Conservation (phyloP, 768 basidiomycete species). For the Gymnopilus dilepis region DNA sequence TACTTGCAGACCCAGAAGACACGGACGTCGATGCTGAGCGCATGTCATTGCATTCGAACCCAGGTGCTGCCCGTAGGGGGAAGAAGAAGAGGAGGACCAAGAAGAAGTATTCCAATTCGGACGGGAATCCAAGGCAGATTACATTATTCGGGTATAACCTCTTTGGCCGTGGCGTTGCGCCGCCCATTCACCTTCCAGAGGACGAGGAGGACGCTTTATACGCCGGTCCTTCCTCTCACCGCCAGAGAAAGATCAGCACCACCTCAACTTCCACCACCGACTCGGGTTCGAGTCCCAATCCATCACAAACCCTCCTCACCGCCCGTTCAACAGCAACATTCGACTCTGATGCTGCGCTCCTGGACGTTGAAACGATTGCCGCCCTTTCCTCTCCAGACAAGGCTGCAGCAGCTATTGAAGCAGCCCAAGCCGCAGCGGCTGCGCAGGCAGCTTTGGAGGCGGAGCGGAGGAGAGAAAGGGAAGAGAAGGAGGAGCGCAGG, state of each 20-base stretch:
- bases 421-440: constrained; percentile 42
- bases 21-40: constrained; percentile 64
- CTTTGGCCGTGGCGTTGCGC: constrained; percentile 50
- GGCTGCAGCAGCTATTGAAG: constrained; percentile 38
- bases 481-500: constrained; percentile 58
- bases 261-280: constrained; percentile 5
- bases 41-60: constrained; percentile 70
- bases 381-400: constrained; percentile 47
- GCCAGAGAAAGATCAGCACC: constrained; percentile 8
- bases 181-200: constrained; percentile 65
- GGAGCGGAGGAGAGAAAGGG: constrained; percentile 48
- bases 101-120: constrained; percentile 29
- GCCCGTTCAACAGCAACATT: constrained; percentile 45
- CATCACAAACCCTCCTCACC: constrained; percentile 24
- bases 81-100: constrained; percentile 37
- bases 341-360: constrained; percentile 73
- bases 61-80: constrained; percentile 39
- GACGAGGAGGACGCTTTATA: constrained; percentile 48
- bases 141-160: constrained; percentile 70
- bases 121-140: constrained; percentile 39
- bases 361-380: constrained; percentile 63
- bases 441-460: constrained; percentile 50
- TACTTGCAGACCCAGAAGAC: constrained; percentile 38
- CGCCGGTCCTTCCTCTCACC: not conserved
- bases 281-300: constrained; percentile 1